Conservation (phyloP, 2,329 filamentous ascomycete genomes). For the Botrytis squamosa region DNA sequence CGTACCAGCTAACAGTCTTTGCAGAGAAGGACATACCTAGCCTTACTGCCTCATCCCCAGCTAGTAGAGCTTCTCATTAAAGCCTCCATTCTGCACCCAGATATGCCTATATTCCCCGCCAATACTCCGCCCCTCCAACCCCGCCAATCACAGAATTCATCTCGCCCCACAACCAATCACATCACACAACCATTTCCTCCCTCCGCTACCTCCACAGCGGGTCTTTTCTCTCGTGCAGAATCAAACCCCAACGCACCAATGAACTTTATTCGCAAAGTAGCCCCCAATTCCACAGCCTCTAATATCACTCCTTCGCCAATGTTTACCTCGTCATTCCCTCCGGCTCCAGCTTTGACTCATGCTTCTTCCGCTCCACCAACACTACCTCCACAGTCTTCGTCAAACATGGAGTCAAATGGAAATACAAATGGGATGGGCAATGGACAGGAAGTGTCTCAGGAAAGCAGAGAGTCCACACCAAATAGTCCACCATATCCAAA, state of each 20-base stretch:
- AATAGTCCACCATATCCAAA: conserved; percentile 62
- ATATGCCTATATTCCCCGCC: conserved; percentile 62
- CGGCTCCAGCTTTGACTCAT: conserved; percentile 58
- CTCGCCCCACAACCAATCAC: conserved; percentile 30
- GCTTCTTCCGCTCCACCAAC: conserved; percentile 32
- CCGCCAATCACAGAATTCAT: conserved; percentile 21
- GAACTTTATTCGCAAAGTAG: conserved; percentile 44
- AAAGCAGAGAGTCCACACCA: conserved; percentile 49
- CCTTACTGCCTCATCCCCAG: conserved; percentile 56
- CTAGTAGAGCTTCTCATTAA: conserved; percentile 65
- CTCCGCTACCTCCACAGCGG: conserved; percentile 37
- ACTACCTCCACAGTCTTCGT: conserved; percentile 24
- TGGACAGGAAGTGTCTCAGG: conserved; percentile 29
- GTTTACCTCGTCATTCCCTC: conserved; percentile 44
- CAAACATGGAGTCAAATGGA: background rate
- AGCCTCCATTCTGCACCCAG: conserved; percentile 59
- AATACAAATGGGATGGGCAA: conserved; percentile 33
- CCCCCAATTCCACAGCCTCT: conserved; percentile 20
- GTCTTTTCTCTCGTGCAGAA: conserved; percentile 41
- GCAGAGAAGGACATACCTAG: conserved; percentile 63
- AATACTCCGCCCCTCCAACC: conserved; percentile 23
- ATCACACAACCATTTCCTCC: conserved; percentile 37
- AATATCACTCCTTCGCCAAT: conserved; percentile 13
- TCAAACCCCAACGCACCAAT: conserved; percentile 41
- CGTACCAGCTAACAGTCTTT: conserved; percentile 25